Conservation (phyloP, 768 basidiomycete genomes). For the Suillus ampliporus region DNA sequence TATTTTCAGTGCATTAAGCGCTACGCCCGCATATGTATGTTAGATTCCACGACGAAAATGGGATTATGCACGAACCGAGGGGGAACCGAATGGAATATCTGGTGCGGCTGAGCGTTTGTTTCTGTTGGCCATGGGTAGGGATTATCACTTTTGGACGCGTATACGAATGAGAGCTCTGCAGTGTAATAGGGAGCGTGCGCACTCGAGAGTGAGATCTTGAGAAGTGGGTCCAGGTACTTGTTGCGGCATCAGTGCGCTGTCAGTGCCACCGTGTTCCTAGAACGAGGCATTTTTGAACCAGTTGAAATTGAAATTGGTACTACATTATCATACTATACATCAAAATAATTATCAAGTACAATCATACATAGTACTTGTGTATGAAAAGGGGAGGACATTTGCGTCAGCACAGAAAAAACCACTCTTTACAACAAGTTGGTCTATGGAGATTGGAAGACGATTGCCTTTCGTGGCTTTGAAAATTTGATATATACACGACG, state of each 20-base stretch:
- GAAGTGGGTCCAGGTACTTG: not conserved
- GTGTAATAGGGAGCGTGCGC: slow-evolving; percentile 11
- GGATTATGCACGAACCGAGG: not conserved
- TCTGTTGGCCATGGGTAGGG: slow-evolving; percentile 57
- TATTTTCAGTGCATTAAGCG: not conserved
- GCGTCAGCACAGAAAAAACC: not conserved
- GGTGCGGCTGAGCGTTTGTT: slow-evolving; percentile 61
- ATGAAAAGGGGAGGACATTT: too few species aligned
- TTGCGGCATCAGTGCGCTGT: not conserved
- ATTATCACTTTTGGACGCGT: slow-evolving; percentile 29
- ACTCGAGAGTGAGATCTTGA: not conserved
- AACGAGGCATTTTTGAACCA: too few species aligned
- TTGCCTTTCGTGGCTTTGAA: too few species aligned
- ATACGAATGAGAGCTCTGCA: slow-evolving; percentile 19
- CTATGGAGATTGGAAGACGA: not conserved
- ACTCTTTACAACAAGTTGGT: not conserved
- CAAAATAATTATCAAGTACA: too few species aligned
- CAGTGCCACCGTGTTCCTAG: too few species aligned
- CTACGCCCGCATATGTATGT: not conserved
- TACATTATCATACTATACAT: too few species aligned
- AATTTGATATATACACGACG: too few species aligned
- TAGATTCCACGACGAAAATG: not conserved
- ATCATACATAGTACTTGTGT: too few species aligned
- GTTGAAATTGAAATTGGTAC: too few species aligned
- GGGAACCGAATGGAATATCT: slow-evolving; percentile 57